Evolutionary conservation across 2,329 filamentous ascomycete genomes (phyloP).

Genomic region (Microsporum audouinii): DNA sequence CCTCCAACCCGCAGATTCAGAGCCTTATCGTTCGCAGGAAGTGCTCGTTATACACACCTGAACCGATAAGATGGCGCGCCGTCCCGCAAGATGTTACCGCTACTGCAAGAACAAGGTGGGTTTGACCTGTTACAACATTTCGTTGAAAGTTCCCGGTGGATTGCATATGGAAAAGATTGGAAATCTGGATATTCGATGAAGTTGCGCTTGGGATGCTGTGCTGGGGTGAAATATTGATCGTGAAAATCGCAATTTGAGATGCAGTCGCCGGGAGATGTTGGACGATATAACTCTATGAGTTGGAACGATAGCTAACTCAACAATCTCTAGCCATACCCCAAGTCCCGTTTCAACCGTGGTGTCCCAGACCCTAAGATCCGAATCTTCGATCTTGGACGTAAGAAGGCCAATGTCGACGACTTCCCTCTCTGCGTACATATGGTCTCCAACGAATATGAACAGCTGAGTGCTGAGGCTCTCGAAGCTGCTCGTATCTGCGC

Average conservation of each 20-base stretch:
- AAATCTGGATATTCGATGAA: background rate
- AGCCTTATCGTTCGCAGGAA: slow-evolving; percentile 36
- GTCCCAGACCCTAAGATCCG: slow-evolving; percentile 70
- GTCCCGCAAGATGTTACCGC: slow-evolving; percentile 98
- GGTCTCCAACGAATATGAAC: slow-evolving; percentile 99
- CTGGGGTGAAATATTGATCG: background rate
- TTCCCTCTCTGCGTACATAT: slow-evolving; percentile 99
- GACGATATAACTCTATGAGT: too few species aligned
- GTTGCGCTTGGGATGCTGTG: background rate
- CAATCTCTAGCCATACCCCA: slow-evolving; percentile 70
- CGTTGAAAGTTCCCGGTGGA: background rate
- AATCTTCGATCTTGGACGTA: slow-evolving; percentile 98
- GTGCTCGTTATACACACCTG: slow-evolving; percentile 34
- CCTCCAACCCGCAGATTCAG: slow-evolving; percentile 21
- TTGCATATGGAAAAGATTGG: background rate
- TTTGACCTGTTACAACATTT: slow-evolving; percentile 16
- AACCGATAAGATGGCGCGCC: slow-evolving; percentile 88
- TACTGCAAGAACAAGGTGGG: slow-evolving; percentile 99
- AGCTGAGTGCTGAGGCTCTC: slow-evolving; percentile 98
- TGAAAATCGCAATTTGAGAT: background rate
- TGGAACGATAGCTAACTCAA: background rate
- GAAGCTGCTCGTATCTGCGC: slow-evolving; percentile 99
- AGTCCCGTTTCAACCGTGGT: slow-evolving; percentile 99
- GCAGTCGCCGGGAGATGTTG: background rate
- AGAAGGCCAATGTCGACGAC: slow-evolving; percentile 97